Conservation (phyloP, 2,329 filamentous ascomycete genomes). For the Volutella citrinella region DNA sequence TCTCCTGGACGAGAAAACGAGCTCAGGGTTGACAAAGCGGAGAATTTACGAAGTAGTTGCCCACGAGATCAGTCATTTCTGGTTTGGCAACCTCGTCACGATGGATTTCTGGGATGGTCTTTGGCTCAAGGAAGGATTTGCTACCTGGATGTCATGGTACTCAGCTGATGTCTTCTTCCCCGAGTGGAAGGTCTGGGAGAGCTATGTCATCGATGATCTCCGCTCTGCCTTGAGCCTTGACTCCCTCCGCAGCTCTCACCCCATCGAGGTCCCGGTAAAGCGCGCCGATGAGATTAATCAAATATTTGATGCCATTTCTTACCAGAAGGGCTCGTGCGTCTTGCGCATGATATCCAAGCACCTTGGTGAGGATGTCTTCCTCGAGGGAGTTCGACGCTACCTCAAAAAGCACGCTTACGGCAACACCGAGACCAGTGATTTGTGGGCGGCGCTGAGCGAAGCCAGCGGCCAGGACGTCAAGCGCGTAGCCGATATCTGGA, state of each 20-base stretch:
- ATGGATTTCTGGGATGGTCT: slow-evolving; percentile 99
- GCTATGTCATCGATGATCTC: slow-evolving; percentile 89
- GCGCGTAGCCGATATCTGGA: slow-evolving; percentile 93
- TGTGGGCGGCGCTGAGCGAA: slow-evolving; percentile 84
- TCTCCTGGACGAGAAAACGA: slow-evolving; percentile 87
- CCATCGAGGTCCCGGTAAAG: slow-evolving; percentile 95
- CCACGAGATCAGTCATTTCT: slow-evolving; percentile 95
- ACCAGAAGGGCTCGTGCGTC: slow-evolving; percentile 94
- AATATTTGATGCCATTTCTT: slow-evolving; percentile 97
- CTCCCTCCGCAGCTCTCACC: slow-evolving; percentile 89
- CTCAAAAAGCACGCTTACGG: slow-evolving; percentile 96
- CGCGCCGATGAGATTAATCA: slow-evolving; percentile 95
- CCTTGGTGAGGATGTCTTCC: slow-evolving; percentile 86
- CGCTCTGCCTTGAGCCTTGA: slow-evolving; percentile 85
- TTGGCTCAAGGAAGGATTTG: slow-evolving; percentile 94
- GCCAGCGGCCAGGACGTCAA: slow-evolving; percentile 90
- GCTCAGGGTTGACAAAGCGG: slow-evolving; percentile 85
- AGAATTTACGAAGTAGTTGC: slow-evolving; percentile 93
- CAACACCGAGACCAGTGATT: slow-evolving; percentile 86
- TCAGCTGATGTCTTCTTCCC: slow-evolving; percentile 94
- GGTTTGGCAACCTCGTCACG: slow-evolving; percentile 96
- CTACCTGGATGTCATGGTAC: slow-evolving; percentile 56
- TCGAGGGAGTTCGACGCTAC: slow-evolving; percentile 87
- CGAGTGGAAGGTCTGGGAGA: slow-evolving; percentile 98
- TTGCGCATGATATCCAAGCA: slow-evolving; percentile 97